Evolutionary conservation across 2,329 filamentous ascomycete species (phyloP), one percentile per base, ranked within the genome.

Genomic region (Fusarium siculi): DNA sequence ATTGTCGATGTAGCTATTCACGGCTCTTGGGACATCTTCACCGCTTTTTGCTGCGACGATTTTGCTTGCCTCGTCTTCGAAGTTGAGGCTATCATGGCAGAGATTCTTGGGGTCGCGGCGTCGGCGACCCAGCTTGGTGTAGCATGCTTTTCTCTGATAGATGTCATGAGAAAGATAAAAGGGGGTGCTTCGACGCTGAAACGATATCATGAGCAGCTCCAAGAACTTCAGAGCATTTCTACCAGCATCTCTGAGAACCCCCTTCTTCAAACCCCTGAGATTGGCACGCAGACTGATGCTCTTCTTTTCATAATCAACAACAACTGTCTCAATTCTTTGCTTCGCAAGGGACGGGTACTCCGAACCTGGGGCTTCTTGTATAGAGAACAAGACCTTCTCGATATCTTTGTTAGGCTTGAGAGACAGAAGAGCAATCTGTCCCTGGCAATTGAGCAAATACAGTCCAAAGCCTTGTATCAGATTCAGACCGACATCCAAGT

Each of bases 391-490:
- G 73, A 77, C 3, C 60, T 77, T 19, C 8, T 72, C 0, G 71
- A 77, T 9, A 53, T 57, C 6, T 77, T 76, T 44, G 44, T 42
- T 0, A 61, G 18, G 4, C 63, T 77, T 2, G 74, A 77, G 14
- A 32, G 69, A 4, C 73, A 73, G 16, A 77, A 77, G 12, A 58
- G 68, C 8, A 74, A 49, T 2, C 67, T 77, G 0, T 74, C 59
- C 1, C n/a, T 77, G 0, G 32, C 61, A 0, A 77, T 77, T 0
- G 61, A 73, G 0, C 65, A 72, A 5, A 74, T 76, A 1, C 74
- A 86, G 14, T 84, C 79, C 7, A 88, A 83, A 85, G 81, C 86
- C 0, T 71, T 76, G 0, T 67, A 86, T 42, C 70, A 64, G 0
- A 75, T 75, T 1, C 70, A 72, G 5, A 25, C 9, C 0, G 66